Percentiles rank a stretch among this genome's conserved stretches.
phyloP scores from a whole-genome alignment of 805 yeast genomes.

The Saccharomycopsis lassenensis region DNA sequence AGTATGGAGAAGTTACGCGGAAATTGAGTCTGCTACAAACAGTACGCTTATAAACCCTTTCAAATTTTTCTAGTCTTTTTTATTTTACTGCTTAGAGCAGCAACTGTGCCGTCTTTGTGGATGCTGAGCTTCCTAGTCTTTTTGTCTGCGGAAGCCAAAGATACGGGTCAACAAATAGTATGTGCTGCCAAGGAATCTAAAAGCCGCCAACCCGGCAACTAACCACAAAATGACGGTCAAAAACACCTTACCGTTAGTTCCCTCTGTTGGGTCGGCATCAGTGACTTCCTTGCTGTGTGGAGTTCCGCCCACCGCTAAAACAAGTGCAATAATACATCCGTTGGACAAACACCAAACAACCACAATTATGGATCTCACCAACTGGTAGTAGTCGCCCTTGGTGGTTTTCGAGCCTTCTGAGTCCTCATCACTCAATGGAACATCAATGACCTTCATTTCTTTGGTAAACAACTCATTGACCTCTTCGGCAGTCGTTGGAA shows the following conservation, averaged over 20 bases:
- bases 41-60: no score
- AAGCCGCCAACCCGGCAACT: conserved; percentile 49
- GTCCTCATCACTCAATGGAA: conserved; percentile 25
- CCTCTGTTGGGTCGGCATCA: conserved; percentile 22
- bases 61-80: no score
- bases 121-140: no score
- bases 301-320: conserved; percentile 73
- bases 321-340: conserved; percentile 71
- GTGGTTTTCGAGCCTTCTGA: no score
- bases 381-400: conserved; percentile 57
- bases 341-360: conserved; percentile 83
- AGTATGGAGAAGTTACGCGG: no score
- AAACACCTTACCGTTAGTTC: conserved; percentile 31
- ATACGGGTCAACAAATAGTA: conserved; percentile 31
- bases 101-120: no score
- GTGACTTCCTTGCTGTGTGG: conserved; percentile 20
- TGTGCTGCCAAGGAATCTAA: conserved; percentile 44
- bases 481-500: conserved; percentile 38
- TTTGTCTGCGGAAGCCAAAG: no score
- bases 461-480: conserved; percentile 39
- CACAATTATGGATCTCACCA: conserved; percentile 82
- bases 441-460: conserved; percentile 22
- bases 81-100: no score
- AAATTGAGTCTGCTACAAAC: no score
- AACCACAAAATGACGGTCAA: conserved; percentile 48